Base-by-base conservation (phyloP, 805 yeast species). In the Monosporozyma unispora region DNA sequence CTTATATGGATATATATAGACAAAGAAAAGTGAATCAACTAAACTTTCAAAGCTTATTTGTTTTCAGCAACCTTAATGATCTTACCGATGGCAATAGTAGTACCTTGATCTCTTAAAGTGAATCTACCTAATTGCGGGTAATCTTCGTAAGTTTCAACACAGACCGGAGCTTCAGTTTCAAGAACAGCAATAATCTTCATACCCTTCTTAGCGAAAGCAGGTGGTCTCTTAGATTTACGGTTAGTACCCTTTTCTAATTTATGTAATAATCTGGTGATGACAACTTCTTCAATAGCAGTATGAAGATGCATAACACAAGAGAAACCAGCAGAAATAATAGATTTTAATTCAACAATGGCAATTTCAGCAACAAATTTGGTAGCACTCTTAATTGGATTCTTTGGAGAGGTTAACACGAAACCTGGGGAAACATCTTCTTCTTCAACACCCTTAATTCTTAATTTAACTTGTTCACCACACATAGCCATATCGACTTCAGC, bases 281-380 rank as follows among this genome's bases (percentile, higher is more conserved):
- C 77, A 48, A 93, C 96, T 71, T 93, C 99, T 72, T 93, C 98
- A 59, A 91, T 89, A 49, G 98, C 98, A 46, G 98, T 88, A 74
- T 93, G 99, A 60, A 93, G 84, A 66, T 93, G 99, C 96, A 93
- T 91, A 49, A 93, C 97, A 78, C 98, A 93, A 12, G 96, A 82
- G 75, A 82, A 93, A 50, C 99, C 99, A 47, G 95, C 82, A 4
- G 99, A 87, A 63, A 93, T 75, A 63, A 93, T 93, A 18, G 96
- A 85, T 72, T 87, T 89, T 70, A 93, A 80, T 73, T 93, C 99
- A 51, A 93, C 96, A 70, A 93, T 87, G 49, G 97, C 98, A 56
- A 93, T 80, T 70, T 91, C 96, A 5, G 98, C 98, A 72, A 88
- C 96, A 65, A 93, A 93, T 58, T 77, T 79, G 22, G 95, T 84